Conservation (phyloP, 1,139 yeast genomes). For the Kodamaea ohmeri region DNA sequence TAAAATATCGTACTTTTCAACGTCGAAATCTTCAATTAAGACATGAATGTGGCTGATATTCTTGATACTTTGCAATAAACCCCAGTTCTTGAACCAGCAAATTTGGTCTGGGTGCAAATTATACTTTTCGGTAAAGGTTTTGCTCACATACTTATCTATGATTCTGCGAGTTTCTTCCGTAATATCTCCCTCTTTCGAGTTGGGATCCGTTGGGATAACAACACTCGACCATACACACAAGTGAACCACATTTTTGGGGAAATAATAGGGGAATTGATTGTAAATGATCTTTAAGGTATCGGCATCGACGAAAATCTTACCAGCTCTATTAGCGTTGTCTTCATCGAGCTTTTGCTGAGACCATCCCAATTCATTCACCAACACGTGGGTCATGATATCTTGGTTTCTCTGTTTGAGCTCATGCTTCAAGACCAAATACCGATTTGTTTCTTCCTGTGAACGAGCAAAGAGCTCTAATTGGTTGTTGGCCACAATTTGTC, state of each 20-base stretch:
- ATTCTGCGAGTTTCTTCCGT: slow-evolving; percentile 32
- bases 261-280: slow-evolving; percentile 46
- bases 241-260: slow-evolving; percentile 35
- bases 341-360: slow-evolving; percentile 22
- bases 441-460: slow-evolving; percentile 30
- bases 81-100: slow-evolving; percentile 65
- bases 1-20: slow-evolving; percentile 10
- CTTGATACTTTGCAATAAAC: slow-evolving; percentile 55
- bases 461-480: slow-evolving; percentile 42
- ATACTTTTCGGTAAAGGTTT: slow-evolving; percentile 44
- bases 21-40: slow-evolving; percentile 32
- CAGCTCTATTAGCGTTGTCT: slow-evolving; percentile 13
- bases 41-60: slow-evolving; percentile 61
- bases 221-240: slow-evolving; percentile 45
- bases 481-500: slow-evolving; percentile 30
- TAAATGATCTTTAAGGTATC: slow-evolving; percentile 28
- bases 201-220: slow-evolving; percentile 31
- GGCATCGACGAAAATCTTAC: slow-evolving; percentile 21
- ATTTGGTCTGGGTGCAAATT: slow-evolving; percentile 38
- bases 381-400: slow-evolving; percentile 36
- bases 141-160: slow-evolving; percentile 39
- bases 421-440: slow-evolving; percentile 36
- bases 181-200: slow-evolving; percentile 44
- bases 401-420: slow-evolving; percentile 25
- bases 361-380: slow-evolving; percentile 40